A percentile compares a stretch with the other conserved stretches of the same genome.
Conservation (phyloP, 1,139 yeast species). For the Yamadazyma songkhlaensis region DNA sequence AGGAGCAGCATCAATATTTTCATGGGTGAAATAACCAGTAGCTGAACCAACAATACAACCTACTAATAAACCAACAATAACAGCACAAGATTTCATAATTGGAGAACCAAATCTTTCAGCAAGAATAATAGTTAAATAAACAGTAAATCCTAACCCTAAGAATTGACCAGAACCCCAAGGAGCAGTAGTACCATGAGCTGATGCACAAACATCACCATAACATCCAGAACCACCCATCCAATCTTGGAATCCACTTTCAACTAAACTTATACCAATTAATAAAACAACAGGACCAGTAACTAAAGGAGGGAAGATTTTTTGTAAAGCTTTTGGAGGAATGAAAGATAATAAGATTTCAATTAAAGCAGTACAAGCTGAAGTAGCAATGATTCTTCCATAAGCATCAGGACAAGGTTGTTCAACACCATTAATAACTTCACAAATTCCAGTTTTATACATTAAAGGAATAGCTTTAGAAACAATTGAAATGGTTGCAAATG, state of each 20-base stretch:
- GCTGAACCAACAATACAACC: constrained; percentile 94
- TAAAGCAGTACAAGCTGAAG: constrained; percentile 74
- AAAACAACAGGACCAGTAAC: constrained; percentile 93
- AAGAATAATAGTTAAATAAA: constrained; percentile 66
- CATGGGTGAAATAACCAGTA: constrained; percentile 69
- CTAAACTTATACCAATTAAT: constrained; percentile 69
- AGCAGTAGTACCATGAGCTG: constrained; percentile 27
- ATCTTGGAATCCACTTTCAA: constrained; percentile 70
- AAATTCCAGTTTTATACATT: constrained; percentile 72
- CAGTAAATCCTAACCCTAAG: constrained; percentile 83
- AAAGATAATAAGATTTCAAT: constrained; percentile 71
- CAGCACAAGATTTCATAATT: constrained; percentile 90
- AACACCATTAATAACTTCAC: constrained; percentile 62
- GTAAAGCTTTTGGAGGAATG: constrained; percentile 67
- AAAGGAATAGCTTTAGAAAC: constrained; percentile 72
- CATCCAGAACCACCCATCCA: constrained; percentile 92
- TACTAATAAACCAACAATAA: constrained; percentile 73
- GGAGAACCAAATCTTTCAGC: constrained; percentile 93
- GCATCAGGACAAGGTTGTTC: constrained; percentile 83
- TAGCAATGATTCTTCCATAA: constrained; percentile 81
- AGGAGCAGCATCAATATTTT: constrained; percentile 66
- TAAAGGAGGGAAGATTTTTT: constrained; percentile 77
- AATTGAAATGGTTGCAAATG: constrained; percentile 83
- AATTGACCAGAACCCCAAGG: constrained; percentile 86
- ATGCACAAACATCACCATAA: constrained; percentile 23